Conservation (phyloP, 768 basidiomycete species). For the Hygrophorus russula region DNA sequence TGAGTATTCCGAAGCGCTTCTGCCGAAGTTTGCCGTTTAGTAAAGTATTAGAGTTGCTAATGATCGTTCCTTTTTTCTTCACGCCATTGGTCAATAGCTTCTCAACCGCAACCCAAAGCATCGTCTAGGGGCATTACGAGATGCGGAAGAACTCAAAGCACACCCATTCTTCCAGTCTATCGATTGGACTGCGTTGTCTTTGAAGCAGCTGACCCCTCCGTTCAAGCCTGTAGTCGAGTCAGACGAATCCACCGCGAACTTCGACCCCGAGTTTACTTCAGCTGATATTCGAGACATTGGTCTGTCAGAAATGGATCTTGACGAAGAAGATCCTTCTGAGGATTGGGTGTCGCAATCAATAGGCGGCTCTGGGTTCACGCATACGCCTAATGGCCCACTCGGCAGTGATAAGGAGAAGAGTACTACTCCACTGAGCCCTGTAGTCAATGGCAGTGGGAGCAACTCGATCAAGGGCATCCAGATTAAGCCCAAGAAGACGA, state of each 20-base stretch:
- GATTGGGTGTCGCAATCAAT: conserved; percentile 49
- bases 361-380: conserved; percentile 25
- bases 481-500: conserved; percentile 39
- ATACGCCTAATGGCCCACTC: conserved; percentile 70
- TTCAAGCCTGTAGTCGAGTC: conserved; percentile 98
- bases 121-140: conserved; percentile 83
- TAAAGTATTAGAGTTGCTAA: background rate
- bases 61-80: conserved; percentile 6
- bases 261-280: conserved; percentile 95
- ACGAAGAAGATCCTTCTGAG: conserved; percentile 61
- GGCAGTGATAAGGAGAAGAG: conserved; percentile 39
- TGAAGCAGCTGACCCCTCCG: conserved; percentile 88
- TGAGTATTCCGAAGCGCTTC: conserved; percentile 31
- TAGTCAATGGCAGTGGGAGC: conserved; percentile 7
- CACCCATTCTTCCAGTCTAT: conserved; percentile 89
- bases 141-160: conserved; percentile 89
- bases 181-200: conserved; percentile 83
- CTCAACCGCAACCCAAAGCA: conserved; percentile 98
- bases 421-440: conserved; percentile 9
- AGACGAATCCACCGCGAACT: conserved; percentile 96
- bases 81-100: conserved; percentile 39
- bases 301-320: conserved; percentile 34
- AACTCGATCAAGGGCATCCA: conserved; percentile 30
- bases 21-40: conserved; percentile 1
- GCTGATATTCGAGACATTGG: conserved; percentile 73